Base-by-base conservation (phyloP, 2,329 filamentous ascomycete genomes). In the Paracorniculantispora psalliotae region DNA sequence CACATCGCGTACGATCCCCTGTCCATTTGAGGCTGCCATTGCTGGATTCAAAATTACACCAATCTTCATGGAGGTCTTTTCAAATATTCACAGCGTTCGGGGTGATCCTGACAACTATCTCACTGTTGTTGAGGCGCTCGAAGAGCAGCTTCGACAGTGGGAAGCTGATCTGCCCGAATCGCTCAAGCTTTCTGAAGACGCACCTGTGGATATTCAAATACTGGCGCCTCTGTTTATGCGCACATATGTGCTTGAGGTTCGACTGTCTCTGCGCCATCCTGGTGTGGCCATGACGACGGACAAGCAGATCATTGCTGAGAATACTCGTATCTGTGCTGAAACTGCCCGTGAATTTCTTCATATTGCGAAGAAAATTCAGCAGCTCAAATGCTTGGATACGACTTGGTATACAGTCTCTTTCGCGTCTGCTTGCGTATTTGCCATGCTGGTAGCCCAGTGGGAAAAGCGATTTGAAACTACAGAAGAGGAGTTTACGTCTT, bases 391-490 rank as follows among this genome's bases (percentile, higher is more conserved):
- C 47, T 74, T 92, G 4, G 90, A 93, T 67, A 90, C 88, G 1
- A 91, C 89, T 1, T 92, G 89, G 88, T 89, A 90, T 65, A 87
- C 88, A 50, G 80, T 85, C 51, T 86, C 89, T 0, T 81, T 90
- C 6, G 91, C 90, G 67, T 79, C 90, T 13, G 84, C 87, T 46
- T 88, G 88, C 26, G 86, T 90, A 59, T 90, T 91, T 65, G 89
- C 88, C 0, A 86, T 83, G 15, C 74, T 93, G 0, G 90, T 89
- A 49, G 83, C 84, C 1, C 81, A 86, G 58, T 90, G 85, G 77
- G 83, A 91, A 67, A 81, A 86, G 50, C 79, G 87, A 30, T 82
- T 83, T 51, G 77, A 82, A 10, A 82, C 84, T 12, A 84, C 81
- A 0, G 72, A 77, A 0, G 77, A 77, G 1, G 84, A 90, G 59